phyloP scores from a whole-genome alignment of 257 asterid species.

The Solanum peruvianum region DNA sequence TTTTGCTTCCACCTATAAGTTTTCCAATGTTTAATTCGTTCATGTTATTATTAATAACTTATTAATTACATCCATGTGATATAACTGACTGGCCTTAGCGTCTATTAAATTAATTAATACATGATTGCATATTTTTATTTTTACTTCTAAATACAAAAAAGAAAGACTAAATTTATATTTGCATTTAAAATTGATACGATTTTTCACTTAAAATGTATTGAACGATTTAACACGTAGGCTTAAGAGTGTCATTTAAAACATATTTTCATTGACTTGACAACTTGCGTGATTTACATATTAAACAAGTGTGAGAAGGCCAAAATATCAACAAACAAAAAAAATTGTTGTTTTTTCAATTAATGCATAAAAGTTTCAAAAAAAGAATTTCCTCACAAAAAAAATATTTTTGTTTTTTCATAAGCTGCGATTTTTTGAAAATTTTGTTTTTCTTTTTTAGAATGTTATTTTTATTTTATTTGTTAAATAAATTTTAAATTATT shows the following conservation, averaged over 20 bases:
- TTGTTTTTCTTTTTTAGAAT: background rate
- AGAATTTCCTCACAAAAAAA: no score
- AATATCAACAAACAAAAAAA: background rate
- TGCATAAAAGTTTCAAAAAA: background rate
- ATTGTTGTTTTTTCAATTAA: no score
- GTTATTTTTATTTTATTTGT: background rate
- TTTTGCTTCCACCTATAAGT: background rate
- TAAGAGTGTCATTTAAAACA: background rate
- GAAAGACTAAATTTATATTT: rapidly evolving
- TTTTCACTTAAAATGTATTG: background rate
- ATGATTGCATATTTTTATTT: background rate
- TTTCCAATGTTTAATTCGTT: background rate
- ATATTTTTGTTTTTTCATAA: background rate
- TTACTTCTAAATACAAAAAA: background rate
- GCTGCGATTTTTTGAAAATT: background rate
- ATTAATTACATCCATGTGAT: background rate
- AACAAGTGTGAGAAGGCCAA: background rate
- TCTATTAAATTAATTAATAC: background rate
- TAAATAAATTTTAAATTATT: no score
- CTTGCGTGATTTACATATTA: background rate
- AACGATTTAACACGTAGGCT: background rate
- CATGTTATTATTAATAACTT: background rate
- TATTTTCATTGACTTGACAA: background rate
- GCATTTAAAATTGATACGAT: background rate
- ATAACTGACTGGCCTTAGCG: background rate